phyloP scores from a whole-genome alignment of 75 land plant species.

The Isoetes taiwanensis region DNA sequence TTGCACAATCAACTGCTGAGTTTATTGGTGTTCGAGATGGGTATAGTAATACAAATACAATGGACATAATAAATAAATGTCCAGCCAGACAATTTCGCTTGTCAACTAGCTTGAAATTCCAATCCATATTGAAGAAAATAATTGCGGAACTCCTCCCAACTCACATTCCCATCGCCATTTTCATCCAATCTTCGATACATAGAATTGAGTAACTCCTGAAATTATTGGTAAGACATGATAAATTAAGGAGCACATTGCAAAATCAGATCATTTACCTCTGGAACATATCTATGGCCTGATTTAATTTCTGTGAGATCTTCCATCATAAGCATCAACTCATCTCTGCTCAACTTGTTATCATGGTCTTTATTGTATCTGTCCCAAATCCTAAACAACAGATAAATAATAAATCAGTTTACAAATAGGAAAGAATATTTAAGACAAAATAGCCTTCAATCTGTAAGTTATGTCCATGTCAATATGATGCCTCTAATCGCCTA shows the following conservation, averaged over 20 bases:
- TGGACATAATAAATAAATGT: too few species aligned
- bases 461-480: too few species aligned
- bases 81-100: too few species aligned
- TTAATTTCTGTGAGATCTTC: constrained; percentile 33
- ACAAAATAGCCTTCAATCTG: too few species aligned
- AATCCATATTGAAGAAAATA: constrained; percentile 24
- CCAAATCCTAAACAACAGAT: constrained; percentile 18
- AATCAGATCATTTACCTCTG: neutral
- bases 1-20: too few species aligned
- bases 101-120: constrained; percentile 9
- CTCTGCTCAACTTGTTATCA: constrained; percentile 19
- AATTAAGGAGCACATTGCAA: neutral
- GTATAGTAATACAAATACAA: too few species aligned
- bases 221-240: neutral
- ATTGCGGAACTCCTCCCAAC: constrained; percentile 24
- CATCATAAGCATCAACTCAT: constrained; percentile 28
- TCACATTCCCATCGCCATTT: constrained; percentile 23
- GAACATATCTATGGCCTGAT: constrained; percentile 25
- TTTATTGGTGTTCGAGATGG: too few species aligned
- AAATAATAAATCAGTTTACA: neutral
- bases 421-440: neutral
- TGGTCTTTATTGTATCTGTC: constrained; percentile 24
- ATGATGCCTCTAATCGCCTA: too few species aligned
- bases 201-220: constrained; percentile 22
- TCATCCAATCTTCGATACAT: constrained; percentile 26